These are phyloP conservation scores for Xylariaceae sp. DNA, from an alignment of 2,329 filamentous ascomycete species.

Conservation along the genomic window DNA sequence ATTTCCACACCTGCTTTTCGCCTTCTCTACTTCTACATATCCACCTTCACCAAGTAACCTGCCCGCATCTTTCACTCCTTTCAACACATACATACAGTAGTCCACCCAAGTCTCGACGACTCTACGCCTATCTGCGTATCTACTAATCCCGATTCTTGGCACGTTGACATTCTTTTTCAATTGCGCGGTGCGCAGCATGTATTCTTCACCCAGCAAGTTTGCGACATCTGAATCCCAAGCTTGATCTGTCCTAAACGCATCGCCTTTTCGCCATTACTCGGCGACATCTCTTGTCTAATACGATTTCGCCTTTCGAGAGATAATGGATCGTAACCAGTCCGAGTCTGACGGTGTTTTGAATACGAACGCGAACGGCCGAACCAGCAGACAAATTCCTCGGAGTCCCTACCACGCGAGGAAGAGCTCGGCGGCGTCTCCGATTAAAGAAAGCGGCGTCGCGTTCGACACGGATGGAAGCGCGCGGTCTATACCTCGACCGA, in stretches of 20 bases:
- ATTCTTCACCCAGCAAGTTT: conserved; percentile 3
- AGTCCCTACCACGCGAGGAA: conserved; percentile 16
- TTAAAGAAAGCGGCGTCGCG: conserved; percentile 23
- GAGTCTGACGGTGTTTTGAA: conserved; percentile 20
- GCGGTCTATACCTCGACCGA: conserved; percentile 11
- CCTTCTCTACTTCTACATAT: not conserved
- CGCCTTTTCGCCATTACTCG: not conserved
- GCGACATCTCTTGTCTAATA: not conserved
- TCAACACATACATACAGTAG: not conserved
- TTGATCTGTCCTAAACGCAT: conserved; percentile 11
- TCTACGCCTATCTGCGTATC: not conserved
- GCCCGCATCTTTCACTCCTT: not conserved
- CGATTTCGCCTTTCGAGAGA: conserved; percentile 7
- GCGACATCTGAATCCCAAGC: conserved; percentile 14
- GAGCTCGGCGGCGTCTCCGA: conserved; percentile 16
- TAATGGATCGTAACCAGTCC: conserved; percentile 24
- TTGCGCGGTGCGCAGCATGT: conserved; percentile 13
- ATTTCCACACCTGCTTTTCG: not conserved
- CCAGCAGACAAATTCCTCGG: conserved; percentile 21
- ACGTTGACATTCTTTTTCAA: not conserved
- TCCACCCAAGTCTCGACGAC: not conserved
- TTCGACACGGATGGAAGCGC: conserved; percentile 22
- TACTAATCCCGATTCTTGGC: not conserved
- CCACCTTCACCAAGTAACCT: not conserved
- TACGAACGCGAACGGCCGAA: conserved; percentile 26